Evolutionary conservation across 2,329 filamentous ascomycete genomes (phyloP).

Genomic region (Stenocarpella maydis): DNA sequence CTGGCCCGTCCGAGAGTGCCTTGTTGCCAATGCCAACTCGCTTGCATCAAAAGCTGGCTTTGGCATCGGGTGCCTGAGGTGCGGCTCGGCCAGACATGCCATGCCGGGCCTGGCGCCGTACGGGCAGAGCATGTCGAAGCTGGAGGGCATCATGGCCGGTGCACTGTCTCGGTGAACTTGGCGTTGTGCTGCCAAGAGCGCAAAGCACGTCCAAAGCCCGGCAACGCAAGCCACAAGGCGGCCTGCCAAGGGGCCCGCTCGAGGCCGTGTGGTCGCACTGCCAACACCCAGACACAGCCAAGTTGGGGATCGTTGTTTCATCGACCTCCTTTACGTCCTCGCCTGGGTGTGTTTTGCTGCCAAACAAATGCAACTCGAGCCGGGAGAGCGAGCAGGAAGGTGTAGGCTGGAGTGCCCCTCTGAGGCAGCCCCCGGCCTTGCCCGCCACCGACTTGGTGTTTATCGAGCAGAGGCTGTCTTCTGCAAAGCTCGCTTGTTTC

Average conservation of each 20-base stretch:
- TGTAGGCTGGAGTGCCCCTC: conserved; percentile 3
- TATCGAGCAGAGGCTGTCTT: neutral
- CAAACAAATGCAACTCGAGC: conserved; percentile 2
- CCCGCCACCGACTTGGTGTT: no score
- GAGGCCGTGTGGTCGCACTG: conserved; percentile 13
- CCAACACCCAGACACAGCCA: conserved; percentile 16
- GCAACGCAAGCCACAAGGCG: conserved; percentile 10
- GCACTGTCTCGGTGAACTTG: conserved; percentile 19
- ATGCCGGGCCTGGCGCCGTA: neutral
- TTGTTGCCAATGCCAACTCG: conserved; percentile 25
- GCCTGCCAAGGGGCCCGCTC: neutral
- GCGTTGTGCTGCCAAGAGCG: conserved; percentile 17
- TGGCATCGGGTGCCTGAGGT: conserved; percentile 1
- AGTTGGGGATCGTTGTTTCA: conserved; percentile 24
- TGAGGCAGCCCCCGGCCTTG: conserved; percentile 10
- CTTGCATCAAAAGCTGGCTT: conserved; percentile 24
- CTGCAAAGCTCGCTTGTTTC: conserved; percentile 21
- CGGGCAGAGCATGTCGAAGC: neutral
- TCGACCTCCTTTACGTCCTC: conserved; percentile 4
- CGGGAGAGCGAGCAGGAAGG: conserved; percentile 10
- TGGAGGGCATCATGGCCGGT: neutral
- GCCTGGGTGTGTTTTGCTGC: neutral
- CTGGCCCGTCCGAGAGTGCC: conserved; percentile 6
- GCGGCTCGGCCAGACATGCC: conserved; percentile 10
- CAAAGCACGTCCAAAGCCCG: neutral